Percentiles rank a stretch among this genome's conserved stretches.
Conservation (phyloP, 1,139 yeast genomes). For the Wickerhamiella pararugosa region DNA sequence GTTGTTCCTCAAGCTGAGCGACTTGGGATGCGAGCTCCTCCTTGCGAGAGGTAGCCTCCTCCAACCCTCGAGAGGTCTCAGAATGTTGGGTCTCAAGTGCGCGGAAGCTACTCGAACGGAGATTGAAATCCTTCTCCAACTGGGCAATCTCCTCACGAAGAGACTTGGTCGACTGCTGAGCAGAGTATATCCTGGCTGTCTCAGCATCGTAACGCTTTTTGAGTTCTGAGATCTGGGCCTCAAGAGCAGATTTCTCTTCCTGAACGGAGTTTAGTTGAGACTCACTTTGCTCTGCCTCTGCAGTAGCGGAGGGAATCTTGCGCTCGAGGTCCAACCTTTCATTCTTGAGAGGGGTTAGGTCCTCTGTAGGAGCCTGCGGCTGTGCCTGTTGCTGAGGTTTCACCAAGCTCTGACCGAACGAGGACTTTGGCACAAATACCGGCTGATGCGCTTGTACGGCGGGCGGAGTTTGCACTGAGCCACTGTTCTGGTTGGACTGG, state of each 20-base stretch:
- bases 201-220: slow-evolving; percentile 66
- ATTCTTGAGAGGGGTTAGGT: background rate
- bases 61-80: slow-evolving; percentile 41
- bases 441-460: slow-evolving; percentile 14
- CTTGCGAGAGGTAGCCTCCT: slow-evolving; percentile 37
- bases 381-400: background rate
- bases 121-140: slow-evolving; percentile 58
- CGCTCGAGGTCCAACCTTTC: slow-evolving; percentile 79
- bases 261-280: slow-evolving; percentile 55
- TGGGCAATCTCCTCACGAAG: slow-evolving; percentile 59
- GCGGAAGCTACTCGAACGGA: slow-evolving; percentile 69
- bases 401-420: slow-evolving; percentile 48
- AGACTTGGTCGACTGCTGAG: slow-evolving; percentile 39
- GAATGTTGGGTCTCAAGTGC: slow-evolving; percentile 56
- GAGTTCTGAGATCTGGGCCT: slow-evolving; percentile 48
- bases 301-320: slow-evolving; percentile 63
- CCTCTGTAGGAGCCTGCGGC: background rate
- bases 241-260: slow-evolving; percentile 54
- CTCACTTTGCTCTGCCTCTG: slow-evolving; percentile 65
- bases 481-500: slow-evolving; percentile 17
- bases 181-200: slow-evolving; percentile 46
- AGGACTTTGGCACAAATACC: slow-evolving; percentile 43
- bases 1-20: slow-evolving; percentile 21
- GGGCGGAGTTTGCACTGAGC: slow-evolving; percentile 25
- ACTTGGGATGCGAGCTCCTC: slow-evolving; percentile 40